Percentiles rank a stretch among this genome's conserved stretches.
These are phyloP conservation scores for Paralagenidium karlingii DNA, from an alignment of 352 stramenopile genomes.

Conservation along the genomic window DNA sequence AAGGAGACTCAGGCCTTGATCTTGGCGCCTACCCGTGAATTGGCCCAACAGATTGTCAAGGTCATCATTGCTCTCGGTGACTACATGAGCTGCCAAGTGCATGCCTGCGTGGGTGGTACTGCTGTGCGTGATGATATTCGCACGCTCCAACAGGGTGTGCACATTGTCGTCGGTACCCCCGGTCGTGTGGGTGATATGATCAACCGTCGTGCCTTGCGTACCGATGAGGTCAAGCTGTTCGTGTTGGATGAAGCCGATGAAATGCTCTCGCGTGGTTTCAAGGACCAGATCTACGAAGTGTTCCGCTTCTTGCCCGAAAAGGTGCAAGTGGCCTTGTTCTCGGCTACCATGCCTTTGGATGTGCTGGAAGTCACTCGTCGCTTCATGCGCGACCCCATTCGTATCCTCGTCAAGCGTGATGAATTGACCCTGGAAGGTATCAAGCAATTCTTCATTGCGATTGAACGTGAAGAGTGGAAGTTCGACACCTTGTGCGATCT, in stretches of 20 bases:
- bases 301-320: conserved; percentile 98
- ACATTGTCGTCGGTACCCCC: conserved; percentile 98
- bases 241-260: conserved; percentile 99
- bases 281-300: conserved; percentile 99
- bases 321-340: conserved; percentile 98
- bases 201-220: conserved; percentile 91
- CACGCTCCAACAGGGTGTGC: conserved; percentile 95
- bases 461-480: conserved; percentile 99
- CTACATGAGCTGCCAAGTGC: conserved; percentile 96
- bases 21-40: conserved; percentile 97
- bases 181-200: conserved; percentile 99
- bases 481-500: conserved; percentile 99
- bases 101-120: conserved; percentile 97
- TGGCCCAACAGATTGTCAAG: conserved; percentile 99
- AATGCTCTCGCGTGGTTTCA: conserved; percentile 99
- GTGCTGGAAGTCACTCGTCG: conserved; percentile 97
- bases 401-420: conserved; percentile 99
- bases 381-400: conserved; percentile 98
- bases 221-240: conserved; percentile 95
- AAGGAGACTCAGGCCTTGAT: conserved; percentile 98
- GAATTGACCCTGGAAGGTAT: conserved; percentile 99
- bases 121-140: conserved; percentile 97
- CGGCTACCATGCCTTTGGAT: conserved; percentile 98
- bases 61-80: conserved; percentile 90
- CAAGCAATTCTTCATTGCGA: conserved; percentile 99